phyloP scores from a whole-genome alignment of 768 basidiomycete genomes.

The Xerocomellus chrysenteron region DNA sequence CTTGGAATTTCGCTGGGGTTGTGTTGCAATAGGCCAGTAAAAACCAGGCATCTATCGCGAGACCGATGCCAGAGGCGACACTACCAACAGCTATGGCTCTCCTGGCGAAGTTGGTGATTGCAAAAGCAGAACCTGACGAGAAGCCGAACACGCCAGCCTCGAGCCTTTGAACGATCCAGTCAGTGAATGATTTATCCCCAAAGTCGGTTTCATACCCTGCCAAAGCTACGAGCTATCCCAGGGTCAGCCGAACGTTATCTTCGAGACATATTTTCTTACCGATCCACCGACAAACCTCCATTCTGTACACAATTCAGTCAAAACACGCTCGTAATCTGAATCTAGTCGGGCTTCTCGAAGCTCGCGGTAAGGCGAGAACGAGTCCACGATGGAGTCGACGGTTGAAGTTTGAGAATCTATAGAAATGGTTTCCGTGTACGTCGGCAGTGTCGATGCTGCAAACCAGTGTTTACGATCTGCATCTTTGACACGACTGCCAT shows the following conservation, averaged over 20 bases:
- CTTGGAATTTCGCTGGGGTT: slow-evolving; percentile 52
- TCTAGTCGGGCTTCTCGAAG: slow-evolving; percentile 40
- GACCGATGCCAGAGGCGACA: slow-evolving; percentile 62
- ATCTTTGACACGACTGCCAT: background rate
- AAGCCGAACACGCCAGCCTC: slow-evolving; percentile 66
- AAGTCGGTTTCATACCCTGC: slow-evolving; percentile 44
- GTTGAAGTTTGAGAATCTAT: slow-evolving; percentile 25
- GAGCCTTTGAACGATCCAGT: slow-evolving; percentile 26
- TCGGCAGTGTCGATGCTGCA: slow-evolving; percentile 39
- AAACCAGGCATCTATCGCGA: slow-evolving; percentile 65
- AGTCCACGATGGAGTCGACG: slow-evolving; percentile 42
- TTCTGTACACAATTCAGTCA: slow-evolving; percentile 50
- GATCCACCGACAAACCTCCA: slow-evolving; percentile 68
- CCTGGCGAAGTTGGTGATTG: slow-evolving; percentile 45
- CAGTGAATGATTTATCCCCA: background rate
- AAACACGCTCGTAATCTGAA: slow-evolving; percentile 51
- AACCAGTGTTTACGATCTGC: slow-evolving; percentile 29
- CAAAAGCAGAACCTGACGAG: slow-evolving; percentile 50
- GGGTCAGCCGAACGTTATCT: background rate
- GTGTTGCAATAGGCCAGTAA: slow-evolving; percentile 59
- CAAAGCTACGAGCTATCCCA: slow-evolving; percentile 52
- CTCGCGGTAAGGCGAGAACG: slow-evolving; percentile 58
- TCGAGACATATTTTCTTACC: slow-evolving; percentile 34
- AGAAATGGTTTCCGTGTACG: slow-evolving; percentile 44
- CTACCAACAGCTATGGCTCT: slow-evolving; percentile 57